A percentile compares a stretch with the other conserved stretches of the same genome.
These are phyloP conservation scores for Lasiosphaeris hirsuta DNA, from an alignment of 495 filamentous ascomycete species.

Conservation along the genomic window DNA sequence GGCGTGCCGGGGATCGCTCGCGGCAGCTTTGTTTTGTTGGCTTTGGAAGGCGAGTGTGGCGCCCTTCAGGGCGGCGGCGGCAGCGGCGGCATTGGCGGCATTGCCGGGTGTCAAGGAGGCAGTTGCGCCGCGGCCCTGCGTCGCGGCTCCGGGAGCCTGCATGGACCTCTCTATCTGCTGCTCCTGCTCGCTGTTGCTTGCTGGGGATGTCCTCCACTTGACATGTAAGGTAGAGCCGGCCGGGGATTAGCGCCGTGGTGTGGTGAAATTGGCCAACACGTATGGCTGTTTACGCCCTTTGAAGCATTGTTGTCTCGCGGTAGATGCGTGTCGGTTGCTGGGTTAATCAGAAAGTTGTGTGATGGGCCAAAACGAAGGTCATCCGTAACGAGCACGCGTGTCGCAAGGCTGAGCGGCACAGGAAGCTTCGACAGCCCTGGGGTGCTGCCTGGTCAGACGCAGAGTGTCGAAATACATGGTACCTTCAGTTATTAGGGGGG, in stretches of 20 bases:
- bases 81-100: conserved; percentile 11
- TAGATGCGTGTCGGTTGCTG: too few relatives aligned
- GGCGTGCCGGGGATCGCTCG: conserved; percentile 11
- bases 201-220: too few relatives aligned
- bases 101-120: conserved; percentile 6
- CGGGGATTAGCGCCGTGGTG: too few relatives aligned
- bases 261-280: too few relatives aligned
- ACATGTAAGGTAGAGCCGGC: too few relatives aligned
- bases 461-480: too few relatives aligned
- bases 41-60: conserved; percentile 44
- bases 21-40: conserved; percentile 20
- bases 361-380: neutral
- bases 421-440: neutral
- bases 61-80: conserved; percentile 43
- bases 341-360: neutral
- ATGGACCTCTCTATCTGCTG: neutral
- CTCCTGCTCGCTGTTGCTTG: too few relatives aligned
- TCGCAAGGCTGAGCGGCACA: conserved; percentile 1
- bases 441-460: too few relatives aligned
- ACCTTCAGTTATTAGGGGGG: neutral
- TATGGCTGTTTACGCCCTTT: too few relatives aligned
- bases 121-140: conserved; percentile 6
- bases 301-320: too few relatives aligned
- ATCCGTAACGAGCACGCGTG: neutral
- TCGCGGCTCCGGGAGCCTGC: conserved; percentile 2